Base-by-base conservation (phyloP, 345 rosid genomes). In the Salix koriyanagi region DNA sequence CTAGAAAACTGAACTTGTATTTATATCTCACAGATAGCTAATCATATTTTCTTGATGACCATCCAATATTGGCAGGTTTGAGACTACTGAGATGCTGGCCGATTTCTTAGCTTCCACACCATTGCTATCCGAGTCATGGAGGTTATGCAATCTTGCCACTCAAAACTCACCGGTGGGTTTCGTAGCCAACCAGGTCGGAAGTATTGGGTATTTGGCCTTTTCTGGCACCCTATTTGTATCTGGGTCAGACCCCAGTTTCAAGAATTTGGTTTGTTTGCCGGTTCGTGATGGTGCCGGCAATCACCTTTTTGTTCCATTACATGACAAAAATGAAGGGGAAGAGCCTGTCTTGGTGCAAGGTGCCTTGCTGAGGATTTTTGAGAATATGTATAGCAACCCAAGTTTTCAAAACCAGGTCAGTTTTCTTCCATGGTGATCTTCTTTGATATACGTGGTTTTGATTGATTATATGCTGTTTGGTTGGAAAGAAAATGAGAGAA, bases 1-100 rank as follows among this genome's bases (percentile, higher is more conserved):
- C 77, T 65, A 15, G 21, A 26, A 48, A 25, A 28, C 9, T 2
- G n/a, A 10, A 2, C n/a, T 3, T 8, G 7, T 42, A 13, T 23
- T 36, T 14, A 25, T 50, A 26, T 73, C 68, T 28, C 11, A n/a
- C n/a, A n/a, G 23, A 36, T 68, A 18, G 18, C 42, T 39, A 25
- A 12, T 13, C 21, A 5, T 37, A 11, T 41, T 25, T 28, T 71
- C 41, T 71, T 21, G 23, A 18, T 71, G 21, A 16, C 4, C 7
- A 34, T 44, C 16, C 44, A 13, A 21, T 60, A 7, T 3, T 21
- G 30, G 64, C 81, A 83, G 92, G 75, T 90, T 91, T 75, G 99
- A 93, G 85, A 87, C 88, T 67, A 90, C 96, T 79, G 99, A 93
- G 90, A 78, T 89, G 80, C 84, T 86, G 72, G 97, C 97, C 11